These are phyloP conservation scores for Dactylellina leptospora DNA, from an alignment of 2,329 filamentous ascomycete species.

Conservation along the genomic window DNA sequence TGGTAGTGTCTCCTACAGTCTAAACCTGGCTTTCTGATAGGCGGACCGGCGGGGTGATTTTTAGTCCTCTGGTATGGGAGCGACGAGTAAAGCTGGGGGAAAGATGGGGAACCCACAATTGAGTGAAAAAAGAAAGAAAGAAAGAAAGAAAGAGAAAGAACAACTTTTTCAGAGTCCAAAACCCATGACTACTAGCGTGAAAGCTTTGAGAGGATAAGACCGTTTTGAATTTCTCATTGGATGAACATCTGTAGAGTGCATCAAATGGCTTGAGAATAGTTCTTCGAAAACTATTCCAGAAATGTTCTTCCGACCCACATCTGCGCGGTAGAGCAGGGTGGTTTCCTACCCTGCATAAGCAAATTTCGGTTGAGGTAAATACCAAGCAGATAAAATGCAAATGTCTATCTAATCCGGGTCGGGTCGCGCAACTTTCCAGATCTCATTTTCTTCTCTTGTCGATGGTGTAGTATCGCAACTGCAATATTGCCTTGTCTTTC, in stretches of 20 bases:
- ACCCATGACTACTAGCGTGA: slow-evolving; percentile 4
- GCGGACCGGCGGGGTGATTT: slow-evolving; percentile 40
- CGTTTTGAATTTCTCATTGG: slow-evolving; percentile 40
- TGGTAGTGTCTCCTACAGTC: slow-evolving; percentile 10
- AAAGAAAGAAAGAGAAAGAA: slow-evolving; percentile 9
- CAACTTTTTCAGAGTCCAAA: neutral
- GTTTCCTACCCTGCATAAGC: slow-evolving; percentile 40
- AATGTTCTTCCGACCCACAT: slow-evolving; percentile 52
- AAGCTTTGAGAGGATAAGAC: slow-evolving; percentile 16
- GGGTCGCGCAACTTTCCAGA: slow-evolving; percentile 45
- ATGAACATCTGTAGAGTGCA: slow-evolving; percentile 9
- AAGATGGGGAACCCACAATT: slow-evolving; percentile 30
- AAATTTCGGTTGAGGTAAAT: slow-evolving; percentile 55
- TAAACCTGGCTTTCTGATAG: slow-evolving; percentile 36
- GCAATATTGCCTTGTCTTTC: slow-evolving; percentile 21
- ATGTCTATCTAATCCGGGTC: slow-evolving; percentile 38
- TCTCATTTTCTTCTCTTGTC: slow-evolving; percentile 10
- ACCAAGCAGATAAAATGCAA: slow-evolving; percentile 50
- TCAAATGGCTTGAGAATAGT: slow-evolving; percentile 15
- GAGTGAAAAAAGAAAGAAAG: slow-evolving; percentile 12
- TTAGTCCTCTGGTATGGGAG: slow-evolving; percentile 8
- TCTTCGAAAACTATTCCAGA: slow-evolving; percentile 48
- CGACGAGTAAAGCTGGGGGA: slow-evolving; percentile 4
- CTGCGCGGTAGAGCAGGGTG: slow-evolving; percentile 18
- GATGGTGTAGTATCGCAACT: slow-evolving; percentile 25